These are phyloP conservation scores for Toxicodendron radicans DNA, from an alignment of 345 rosid genomes.

Conservation along the genomic window DNA sequence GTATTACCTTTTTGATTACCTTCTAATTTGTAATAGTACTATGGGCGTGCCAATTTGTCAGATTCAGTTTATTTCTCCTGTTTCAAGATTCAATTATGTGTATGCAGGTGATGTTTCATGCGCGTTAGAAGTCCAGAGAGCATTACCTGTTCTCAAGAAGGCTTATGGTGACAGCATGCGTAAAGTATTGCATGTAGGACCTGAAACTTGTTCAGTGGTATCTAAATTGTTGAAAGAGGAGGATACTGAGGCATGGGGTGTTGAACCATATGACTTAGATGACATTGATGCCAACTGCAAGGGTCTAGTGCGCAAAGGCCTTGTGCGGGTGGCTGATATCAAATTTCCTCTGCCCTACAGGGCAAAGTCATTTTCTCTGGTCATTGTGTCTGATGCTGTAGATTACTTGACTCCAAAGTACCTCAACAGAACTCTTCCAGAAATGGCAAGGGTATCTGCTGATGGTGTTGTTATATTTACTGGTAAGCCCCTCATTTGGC, in stretches of 20 bases:
- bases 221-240: slow-evolving; percentile 61
- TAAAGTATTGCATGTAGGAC: slow-evolving; percentile 68
- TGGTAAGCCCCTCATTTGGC: slow-evolving; percentile 38
- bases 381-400: slow-evolving; percentile 64
- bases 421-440: slow-evolving; percentile 65
- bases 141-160: slow-evolving; percentile 56
- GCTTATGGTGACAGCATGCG: slow-evolving; percentile 68
- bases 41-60: not conserved
- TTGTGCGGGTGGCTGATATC: slow-evolving; percentile 60
- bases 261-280: slow-evolving; percentile 76
- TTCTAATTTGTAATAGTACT: not conserved
- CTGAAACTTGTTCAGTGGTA: slow-evolving; percentile 65
- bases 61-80: not conserved
- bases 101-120: slow-evolving; percentile 55
- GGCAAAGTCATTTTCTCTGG: slow-evolving; percentile 66
- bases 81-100: slow-evolving; percentile 9
- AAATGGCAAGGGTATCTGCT: slow-evolving; percentile 60
- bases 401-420: slow-evolving; percentile 77
- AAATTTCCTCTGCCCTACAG: slow-evolving; percentile 65
- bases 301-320: slow-evolving; percentile 53
- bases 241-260: slow-evolving; percentile 58
- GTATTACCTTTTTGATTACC: not conserved
- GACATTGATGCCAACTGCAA: slow-evolving; percentile 55
- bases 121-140: slow-evolving; percentile 55
- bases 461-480: slow-evolving; percentile 58